Evolutionary conservation across 2,329 filamentous ascomycete species (phyloP).

Genomic region (Chalaropsis thielavioides): DNA sequence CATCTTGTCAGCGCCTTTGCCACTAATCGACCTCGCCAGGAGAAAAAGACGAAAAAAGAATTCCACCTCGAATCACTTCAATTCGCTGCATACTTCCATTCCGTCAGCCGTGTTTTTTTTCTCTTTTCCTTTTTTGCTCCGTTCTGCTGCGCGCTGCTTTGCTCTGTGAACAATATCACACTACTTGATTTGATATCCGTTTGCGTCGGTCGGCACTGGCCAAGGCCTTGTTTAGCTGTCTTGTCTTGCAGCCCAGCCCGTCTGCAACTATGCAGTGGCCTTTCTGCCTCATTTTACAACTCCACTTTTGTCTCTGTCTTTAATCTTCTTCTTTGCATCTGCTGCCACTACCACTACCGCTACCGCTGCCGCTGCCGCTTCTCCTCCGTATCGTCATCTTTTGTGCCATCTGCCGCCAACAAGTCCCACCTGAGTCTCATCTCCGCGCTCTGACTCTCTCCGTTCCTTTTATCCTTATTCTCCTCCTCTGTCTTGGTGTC

Average conservation of each 20-base stretch:
- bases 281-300: background rate
- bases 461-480: background rate
- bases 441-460: background rate
- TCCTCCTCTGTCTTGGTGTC: background rate
- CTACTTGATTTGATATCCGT: background rate
- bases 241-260: background rate
- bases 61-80: background rate
- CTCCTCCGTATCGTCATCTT: background rate
- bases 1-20: no score
- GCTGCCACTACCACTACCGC: no score
- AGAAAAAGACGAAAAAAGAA: background rate
- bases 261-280: background rate
- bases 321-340: background rate
- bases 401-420: background rate
- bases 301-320: background rate
- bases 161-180: background rate
- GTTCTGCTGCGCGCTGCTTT: background rate
- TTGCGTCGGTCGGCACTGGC: background rate
- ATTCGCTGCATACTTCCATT: background rate
- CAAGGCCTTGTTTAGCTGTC: background rate
- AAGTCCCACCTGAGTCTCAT: background rate
- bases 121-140: background rate
- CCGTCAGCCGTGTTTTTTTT: background rate
- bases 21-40: no score
- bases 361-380: no score